A percentile compares a stretch with the other conserved stretches of the same genome.
Evolutionary conservation across 441 rosid genomes (phyloP).

Genomic region (Geranium incanum): DNA sequence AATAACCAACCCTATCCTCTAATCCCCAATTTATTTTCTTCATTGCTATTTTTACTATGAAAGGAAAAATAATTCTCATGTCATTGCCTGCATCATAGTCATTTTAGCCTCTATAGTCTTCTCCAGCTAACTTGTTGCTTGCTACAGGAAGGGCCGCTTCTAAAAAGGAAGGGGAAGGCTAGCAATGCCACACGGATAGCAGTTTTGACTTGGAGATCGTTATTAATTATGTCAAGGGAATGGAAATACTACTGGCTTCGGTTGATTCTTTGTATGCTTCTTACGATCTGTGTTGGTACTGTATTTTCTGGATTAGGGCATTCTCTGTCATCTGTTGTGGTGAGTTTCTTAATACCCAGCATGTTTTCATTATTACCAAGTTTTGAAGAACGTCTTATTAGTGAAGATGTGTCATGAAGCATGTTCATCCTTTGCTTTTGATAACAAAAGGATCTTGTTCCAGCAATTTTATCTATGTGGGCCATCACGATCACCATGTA

Average conservation of each 20-base stretch:
- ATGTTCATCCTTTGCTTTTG: neutral
- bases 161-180: slow-evolving; percentile 87
- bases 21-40: neutral
- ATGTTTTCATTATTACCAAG: neutral
- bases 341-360: slow-evolving; percentile 33
- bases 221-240: slow-evolving; percentile 91
- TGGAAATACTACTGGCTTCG: slow-evolving; percentile 99
- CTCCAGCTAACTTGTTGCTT: slow-evolving; percentile 15
- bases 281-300: slow-evolving; percentile 70
- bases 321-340: slow-evolving; percentile 89
- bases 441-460: neutral
- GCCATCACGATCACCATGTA: no score
- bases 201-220: slow-evolving; percentile 93
- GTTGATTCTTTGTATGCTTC: slow-evolving; percentile 74
- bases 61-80: neutral
- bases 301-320: slow-evolving; percentile 90
- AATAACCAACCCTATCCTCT: neutral
- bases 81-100: neutral
- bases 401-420: neutral
- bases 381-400: neutral
- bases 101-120: slow-evolving; percentile 6
- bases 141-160: slow-evolving; percentile 74
- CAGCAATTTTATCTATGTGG: no score
- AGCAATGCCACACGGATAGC: slow-evolving; percentile 70
- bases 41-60: neutral